Evolutionary conservation across 805 yeast genomes (phyloP), one percentile per base, ranked within the genome.

Genomic region (Zygosaccharomyces siamensis): DNA sequence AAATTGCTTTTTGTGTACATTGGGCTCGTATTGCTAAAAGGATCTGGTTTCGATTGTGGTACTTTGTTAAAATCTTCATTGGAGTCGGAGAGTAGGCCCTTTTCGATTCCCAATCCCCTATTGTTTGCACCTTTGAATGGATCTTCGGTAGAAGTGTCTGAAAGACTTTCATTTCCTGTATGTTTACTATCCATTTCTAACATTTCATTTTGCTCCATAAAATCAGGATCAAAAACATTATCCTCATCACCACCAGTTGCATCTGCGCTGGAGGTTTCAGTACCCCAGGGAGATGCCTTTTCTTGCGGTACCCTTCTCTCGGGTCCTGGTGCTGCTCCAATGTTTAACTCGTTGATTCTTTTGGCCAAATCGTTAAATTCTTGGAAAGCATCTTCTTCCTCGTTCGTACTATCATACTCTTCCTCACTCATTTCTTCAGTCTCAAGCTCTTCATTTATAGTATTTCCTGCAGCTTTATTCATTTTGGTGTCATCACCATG

Each of bases 221-320:
- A 65, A 47, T 60, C 65, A 11, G 67, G 64, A 44, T 62, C 65
- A 47, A 62, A 62, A 4, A 64, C 64, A 47, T 66, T 60, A 4
- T 37, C 58, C 10, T 50, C 53, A 27, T 44, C 48, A n/a, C 47
- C 47, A 3, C 28, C 41, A 11, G 41, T 48, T 20, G 32, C 27
- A 14, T 35, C 31, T n/a, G 30, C 40, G 32, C 24, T 16, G 4
- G 49, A 14, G 3, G 39, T 36, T 14, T 42, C 26, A 18, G 41
- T 39, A 14, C 39, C 51, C 36, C 49, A 45, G n/a, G 49, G 47
- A 20, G 46, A 43, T n/a, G 28, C 45, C 16, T 40, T 44, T 5
- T 39, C 39, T 21, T 31, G 44, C 30, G 36, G 43, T 14, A 30
- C 23, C 24, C 30, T 38, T 35, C 38, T 43, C 7, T 31, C 37